Evolutionary conservation across 371 early-diverging fungal genomes (phyloP), one percentile per base, ranked within the genome.

Genomic region (Chytridiales sp.): DNA sequence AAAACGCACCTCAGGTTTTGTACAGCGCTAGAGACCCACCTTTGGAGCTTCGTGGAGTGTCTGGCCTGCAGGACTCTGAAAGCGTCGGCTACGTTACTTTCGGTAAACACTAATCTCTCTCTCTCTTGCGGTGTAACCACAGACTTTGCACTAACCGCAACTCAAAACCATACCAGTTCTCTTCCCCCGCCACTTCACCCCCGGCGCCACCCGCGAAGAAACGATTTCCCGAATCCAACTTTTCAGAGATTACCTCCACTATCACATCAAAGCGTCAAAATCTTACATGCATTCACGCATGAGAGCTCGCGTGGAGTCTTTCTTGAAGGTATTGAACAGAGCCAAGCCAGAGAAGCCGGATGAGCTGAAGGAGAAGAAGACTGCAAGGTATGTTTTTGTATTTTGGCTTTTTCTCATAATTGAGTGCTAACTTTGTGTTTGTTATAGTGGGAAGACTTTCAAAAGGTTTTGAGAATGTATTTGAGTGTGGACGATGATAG

Each of bases 211-310:
- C 13, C 87, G 91, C 59, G 91, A 89, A 64, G 88, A 90, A 50
- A 90, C 91, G n/a, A 93, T 95, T 41, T 91, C 92, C 42, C 86
- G 90, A 61, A 92, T 96, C 59, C 95, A 93, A 76, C 83, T 93
- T 56, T 97, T 96, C 88, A 86, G 98, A 42, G 95, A 97, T 78
- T 98, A 96, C 77, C 84, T 98, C 54, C 98, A 98, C 68, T 98
- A 95, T 72, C 98, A 98, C 69, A 96, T 98, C 78, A 98, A 98
- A 79, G 93, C 94, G 61, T 91, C 93, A 52, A 98, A 98, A 82
- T 94, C 97, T 2, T 97, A 95, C 69, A 92, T 98, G 94, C 98
- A 97, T 78, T 93, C 95, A 15, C 87, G 98, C 47, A 94, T 97
- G 97, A 80, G 98, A 57, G 86, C 91, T 47, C 88, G 95, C 30